A percentile compares a stretch with the other conserved stretches of the same genome.
phyloP scores from a whole-genome alignment of 805 yeast genomes.

The Tetrapisispora nanseiensis region DNA sequence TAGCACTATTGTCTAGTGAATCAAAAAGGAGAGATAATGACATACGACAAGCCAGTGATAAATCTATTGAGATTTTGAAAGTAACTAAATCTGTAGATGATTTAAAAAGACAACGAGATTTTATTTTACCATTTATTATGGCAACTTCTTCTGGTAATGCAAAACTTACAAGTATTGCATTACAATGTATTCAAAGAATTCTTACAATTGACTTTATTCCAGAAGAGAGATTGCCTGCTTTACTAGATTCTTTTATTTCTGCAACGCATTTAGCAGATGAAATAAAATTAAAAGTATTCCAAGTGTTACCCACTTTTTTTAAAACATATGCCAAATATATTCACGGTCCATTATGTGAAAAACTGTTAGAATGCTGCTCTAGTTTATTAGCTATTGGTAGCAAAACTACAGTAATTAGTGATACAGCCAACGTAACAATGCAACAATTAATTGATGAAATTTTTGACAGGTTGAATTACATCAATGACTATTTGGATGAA shows the following conservation, averaged over 20 bases:
- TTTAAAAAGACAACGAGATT: constrained; percentile 40
- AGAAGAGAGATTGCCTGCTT: constrained; percentile 37
- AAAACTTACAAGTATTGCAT: constrained; percentile 59
- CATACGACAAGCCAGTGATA: constrained; percentile 50
- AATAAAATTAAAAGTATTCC: constrained; percentile 77
- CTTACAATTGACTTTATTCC: constrained; percentile 49
- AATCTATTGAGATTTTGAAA: constrained; percentile 39
- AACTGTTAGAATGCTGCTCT: constrained; percentile 59
- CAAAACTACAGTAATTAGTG: constrained; percentile 66
- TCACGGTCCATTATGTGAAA: constrained; percentile 45
- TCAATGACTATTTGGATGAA: constrained; percentile 25
- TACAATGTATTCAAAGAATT: constrained; percentile 60
- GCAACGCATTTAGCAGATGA: constrained; percentile 71
- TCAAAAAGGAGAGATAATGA: constrained; percentile 62
- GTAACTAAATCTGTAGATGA: constrained; percentile 24
- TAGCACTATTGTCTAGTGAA: constrained; percentile 53
- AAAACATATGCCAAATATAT: constrained; percentile 51
- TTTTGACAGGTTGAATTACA: constrained; percentile 49
- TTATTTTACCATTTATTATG: constrained; percentile 57
- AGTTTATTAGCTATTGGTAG: constrained; percentile 52
- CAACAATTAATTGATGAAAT: constrained; percentile 74
- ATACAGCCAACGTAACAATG: constrained; percentile 88
- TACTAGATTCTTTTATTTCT: constrained; percentile 60
- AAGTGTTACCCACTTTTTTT: constrained; percentile 66
- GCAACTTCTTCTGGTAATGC: constrained; percentile 70